Percentiles rank a stretch among this genome's conserved stretches.
phyloP scores from a whole-genome alignment of 1,284 basidiomycete species.

The Ustilago tritici region DNA sequence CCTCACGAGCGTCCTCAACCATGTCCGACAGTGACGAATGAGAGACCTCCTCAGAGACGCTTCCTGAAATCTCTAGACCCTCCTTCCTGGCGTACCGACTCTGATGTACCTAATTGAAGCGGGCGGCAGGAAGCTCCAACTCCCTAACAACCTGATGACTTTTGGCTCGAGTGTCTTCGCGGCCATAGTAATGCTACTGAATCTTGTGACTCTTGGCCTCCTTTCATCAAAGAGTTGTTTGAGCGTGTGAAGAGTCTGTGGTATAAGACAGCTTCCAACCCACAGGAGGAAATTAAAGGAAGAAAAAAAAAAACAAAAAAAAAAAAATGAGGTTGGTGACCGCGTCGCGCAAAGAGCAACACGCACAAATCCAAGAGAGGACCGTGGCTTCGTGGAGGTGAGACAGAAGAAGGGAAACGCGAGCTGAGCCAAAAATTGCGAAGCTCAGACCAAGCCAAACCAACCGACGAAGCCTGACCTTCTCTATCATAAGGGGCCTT shows the following conservation, averaged over 20 bases:
- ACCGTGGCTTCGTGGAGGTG: constrained; percentile 3
- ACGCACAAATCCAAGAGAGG: constrained; percentile 5
- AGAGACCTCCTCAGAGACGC: constrained; percentile 31
- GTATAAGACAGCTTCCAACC: too few species aligned
- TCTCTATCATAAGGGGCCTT: not conserved
- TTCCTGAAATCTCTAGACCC: constrained; percentile 17
- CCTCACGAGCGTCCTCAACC: not conserved
- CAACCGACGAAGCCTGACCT: too few species aligned
- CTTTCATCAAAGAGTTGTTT: too few species aligned
- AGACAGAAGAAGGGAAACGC: not conserved
- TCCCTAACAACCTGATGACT: not conserved
- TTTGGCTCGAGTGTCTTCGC: too few species aligned
- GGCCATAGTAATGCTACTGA: too few species aligned
- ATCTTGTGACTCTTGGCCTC: too few species aligned
- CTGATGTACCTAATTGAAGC: not conserved
- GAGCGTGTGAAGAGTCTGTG: not conserved
- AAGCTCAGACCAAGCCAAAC: not conserved
- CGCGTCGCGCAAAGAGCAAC: constrained; percentile 48
- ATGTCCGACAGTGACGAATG: not conserved
- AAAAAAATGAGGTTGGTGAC: constrained; percentile 18
- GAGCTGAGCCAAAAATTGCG: constrained; percentile 18
- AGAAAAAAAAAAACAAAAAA: not conserved
- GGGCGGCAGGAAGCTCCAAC: not conserved
- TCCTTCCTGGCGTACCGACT: constrained; percentile 21
- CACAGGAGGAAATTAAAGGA: too few species aligned